Base-by-base conservation (phyloP, 306 rosid species). In the Cicer cuneatum region DNA sequence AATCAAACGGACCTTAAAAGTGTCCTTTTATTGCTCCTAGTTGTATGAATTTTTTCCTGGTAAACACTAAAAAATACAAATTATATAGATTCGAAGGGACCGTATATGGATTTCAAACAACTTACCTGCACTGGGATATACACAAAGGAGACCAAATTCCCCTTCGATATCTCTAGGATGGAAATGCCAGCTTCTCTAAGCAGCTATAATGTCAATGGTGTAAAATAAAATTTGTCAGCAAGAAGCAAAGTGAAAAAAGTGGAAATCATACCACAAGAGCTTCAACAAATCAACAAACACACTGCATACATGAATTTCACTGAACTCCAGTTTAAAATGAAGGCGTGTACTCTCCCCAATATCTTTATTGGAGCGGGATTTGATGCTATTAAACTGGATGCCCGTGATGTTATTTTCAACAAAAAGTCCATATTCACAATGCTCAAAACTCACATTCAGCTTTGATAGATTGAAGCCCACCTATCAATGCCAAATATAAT, bases 231-330 rank as follows among this genome's bases (percentile, higher is more conserved):
- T 5, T 56, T 63, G 72, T 84, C 71, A 71, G 85, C 65, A 68
- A 78, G 75, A 70, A 78, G 59, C 60, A 70, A 72, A 43, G 21
- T 21, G 48, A n/a, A 21, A 33, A 56, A 51, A 38, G 35, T 12
- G 64, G 61, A 46, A 81, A 79, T 42, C 15, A 71, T 56, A 70
- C 4, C 48, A 58, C 7, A 68, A 78, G 69, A 73, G 69, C 52
- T 68, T 81, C 42, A 46, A 81, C 45, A 81, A 75, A 67, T 66
- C 33, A 46, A 46, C 35, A 71, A 57, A 72, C 77, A 56, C 39
- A 77, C 37, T 74, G 78, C 90, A 51, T 95, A 95, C 99, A 76
- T 95, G 96, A 83, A 95, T 92, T 83, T 90, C 97, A 60, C 86
- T 89, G 73, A 95, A 87, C 78, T 86, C 90, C 78, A 95, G 78